Base-by-base conservation (phyloP, 106 monocot genomes). In the Platanthera zijinensis region DNA sequence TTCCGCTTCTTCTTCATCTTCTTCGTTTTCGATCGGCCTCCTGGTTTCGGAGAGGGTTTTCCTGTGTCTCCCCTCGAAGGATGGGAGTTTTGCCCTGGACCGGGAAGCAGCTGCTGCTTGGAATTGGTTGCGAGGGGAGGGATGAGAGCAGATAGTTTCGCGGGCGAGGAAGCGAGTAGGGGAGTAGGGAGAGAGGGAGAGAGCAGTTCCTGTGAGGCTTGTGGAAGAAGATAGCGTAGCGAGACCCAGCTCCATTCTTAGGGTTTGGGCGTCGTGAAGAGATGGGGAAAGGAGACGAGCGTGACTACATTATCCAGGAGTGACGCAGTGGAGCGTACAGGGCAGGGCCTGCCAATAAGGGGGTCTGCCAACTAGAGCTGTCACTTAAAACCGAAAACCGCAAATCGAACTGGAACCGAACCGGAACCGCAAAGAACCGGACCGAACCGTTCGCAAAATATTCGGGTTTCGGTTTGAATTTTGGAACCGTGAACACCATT, bases 1-100 rank as follows among this genome's bases (percentile, higher is more conserved):
- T 68, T 73, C 74, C 14, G 14, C 63, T 71, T 6, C 69, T 13
- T 51, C 49, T 72, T 72, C 79, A 54, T 78, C 71, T 6, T 78
- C 71, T 48, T 52, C 69, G 10, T 52, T 13, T 70, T 69, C 70
- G 47, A 48, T 48, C 70, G 48, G 39, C 10, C 10, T 72, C 11
- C 72, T 5, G 5, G 49, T 51, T 8, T 72, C 10, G 15, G 50
- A 72, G 51, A 72, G 30, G 4, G 48, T 8, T 5, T 28, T 13
- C 15, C 22, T 56, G 11, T 21, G 59, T 8, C 14, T 64, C 5
- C n/a, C 46, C 72, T 70, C 63, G 14, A 22, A 3, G 10, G 32
- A 64, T 61, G 13, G 57, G 71, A 74, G 53, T 5, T n/a, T 50
- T 8, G 48, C 32, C 28, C 69, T 64, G 50, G 70, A 19, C 51